A percentile compares a stretch with the other conserved stretches of the same genome.
Evolutionary conservation across 2,329 filamentous ascomycete genomes (phyloP).

Genomic region (Conoideocrella luteorostrata): DNA sequence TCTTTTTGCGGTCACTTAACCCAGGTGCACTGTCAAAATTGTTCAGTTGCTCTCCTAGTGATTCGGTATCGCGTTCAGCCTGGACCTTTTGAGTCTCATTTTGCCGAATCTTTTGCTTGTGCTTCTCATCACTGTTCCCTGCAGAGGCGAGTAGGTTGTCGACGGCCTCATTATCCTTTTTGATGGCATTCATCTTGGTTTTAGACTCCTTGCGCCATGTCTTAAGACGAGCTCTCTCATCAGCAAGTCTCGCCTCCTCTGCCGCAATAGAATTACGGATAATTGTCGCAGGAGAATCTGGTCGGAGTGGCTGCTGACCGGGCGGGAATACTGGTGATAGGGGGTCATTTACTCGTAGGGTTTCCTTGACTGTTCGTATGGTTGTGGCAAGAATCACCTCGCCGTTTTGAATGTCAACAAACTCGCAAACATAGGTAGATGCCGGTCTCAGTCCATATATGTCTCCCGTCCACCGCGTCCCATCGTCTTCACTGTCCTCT

Average conservation of each 20-base stretch:
- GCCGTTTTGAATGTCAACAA: constrained; percentile 61
- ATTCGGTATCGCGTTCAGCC: constrained; percentile 48
- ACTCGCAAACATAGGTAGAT: constrained; percentile 73
- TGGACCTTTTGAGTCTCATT: constrained; percentile 68
- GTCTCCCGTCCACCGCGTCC: constrained; percentile 61
- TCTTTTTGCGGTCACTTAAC: constrained; percentile 50
- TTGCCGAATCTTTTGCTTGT: constrained; percentile 68
- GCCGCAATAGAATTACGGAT: constrained; percentile 69
- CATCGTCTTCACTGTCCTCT: constrained; percentile 23
- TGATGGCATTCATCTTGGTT: constrained; percentile 57
- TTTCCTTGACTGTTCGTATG: constrained; percentile 56
- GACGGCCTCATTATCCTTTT: constrained; percentile 68
- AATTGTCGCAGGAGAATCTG: constrained; percentile 71
- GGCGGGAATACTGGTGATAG: constrained; percentile 27
- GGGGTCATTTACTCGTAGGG: constrained; percentile 25
- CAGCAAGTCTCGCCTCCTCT: constrained; percentile 62
- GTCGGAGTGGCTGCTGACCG: constrained; percentile 57
- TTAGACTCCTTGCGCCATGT: constrained; percentile 69
- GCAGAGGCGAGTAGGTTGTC: constrained; percentile 59
- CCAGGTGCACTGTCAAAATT: constrained; percentile 59
- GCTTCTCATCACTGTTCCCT: constrained; percentile 69
- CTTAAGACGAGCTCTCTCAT: constrained; percentile 64
- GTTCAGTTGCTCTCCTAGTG: constrained; percentile 53
- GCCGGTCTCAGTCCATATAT: constrained; percentile 64
- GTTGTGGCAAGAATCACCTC: constrained; percentile 65